phyloP scores from a whole-genome alignment of 2,329 filamentous ascomycete species.

The Hawksworthiomyces lignivorus region DNA sequence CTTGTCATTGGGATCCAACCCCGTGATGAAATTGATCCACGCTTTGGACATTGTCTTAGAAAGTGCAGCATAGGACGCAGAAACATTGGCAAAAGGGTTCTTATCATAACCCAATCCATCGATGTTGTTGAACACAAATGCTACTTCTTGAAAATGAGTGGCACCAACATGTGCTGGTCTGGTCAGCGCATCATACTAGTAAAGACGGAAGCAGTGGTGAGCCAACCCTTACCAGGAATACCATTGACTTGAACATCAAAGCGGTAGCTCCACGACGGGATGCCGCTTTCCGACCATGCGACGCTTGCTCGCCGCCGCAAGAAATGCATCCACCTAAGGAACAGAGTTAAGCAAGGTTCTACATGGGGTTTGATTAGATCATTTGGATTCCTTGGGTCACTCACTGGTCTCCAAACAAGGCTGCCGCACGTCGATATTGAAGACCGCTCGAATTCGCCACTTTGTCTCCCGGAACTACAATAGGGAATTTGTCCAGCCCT shows the following conservation, averaged over 20 bases:
- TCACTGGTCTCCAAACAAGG: conserved; percentile 6
- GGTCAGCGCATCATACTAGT: not conserved
- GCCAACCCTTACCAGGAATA: conserved; percentile 6
- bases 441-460: conserved; percentile 4
- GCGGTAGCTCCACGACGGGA: conserved; percentile 30
- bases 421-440: conserved; percentile 9
- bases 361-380: not conserved
- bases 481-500: conserved; percentile 15
- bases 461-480: conserved; percentile 35
- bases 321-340: not conserved
- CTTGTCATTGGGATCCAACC: conserved; percentile 7
- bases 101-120: conserved; percentile 35
- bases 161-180: conserved; percentile 6
- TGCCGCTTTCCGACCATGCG: conserved; percentile 8
- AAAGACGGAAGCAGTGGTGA: not conserved
- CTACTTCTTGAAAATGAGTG: conserved; percentile 39
- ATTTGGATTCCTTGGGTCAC: not conserved
- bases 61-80: conserved; percentile 32
- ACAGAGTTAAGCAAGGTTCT: too few relatives aligned
- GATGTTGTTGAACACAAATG: conserved; percentile 47
- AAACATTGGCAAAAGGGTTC: conserved; percentile 32
- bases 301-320: conserved; percentile 18
- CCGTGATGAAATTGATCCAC: conserved; percentile 11
- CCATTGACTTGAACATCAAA: conserved; percentile 34
- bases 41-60: conserved; percentile 8